Evolutionary conservation across 2,329 filamentous ascomycete genomes (phyloP).

Genomic region (Phyllosticta paracitricarpa): DNA sequence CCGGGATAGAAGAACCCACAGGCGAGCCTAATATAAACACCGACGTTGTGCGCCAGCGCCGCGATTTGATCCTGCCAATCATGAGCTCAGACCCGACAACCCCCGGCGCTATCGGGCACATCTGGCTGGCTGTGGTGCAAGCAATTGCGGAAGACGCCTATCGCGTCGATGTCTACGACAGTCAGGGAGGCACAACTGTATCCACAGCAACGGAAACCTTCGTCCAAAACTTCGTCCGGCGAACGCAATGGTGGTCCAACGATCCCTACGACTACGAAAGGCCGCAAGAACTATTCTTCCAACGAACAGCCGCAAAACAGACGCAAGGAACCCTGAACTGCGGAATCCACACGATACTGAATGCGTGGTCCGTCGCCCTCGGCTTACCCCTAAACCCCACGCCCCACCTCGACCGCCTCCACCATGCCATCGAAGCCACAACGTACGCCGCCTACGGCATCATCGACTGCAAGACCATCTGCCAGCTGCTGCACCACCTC

Average conservation of each 20-base stretch:
- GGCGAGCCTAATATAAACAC: neutral
- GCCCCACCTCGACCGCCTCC: neutral
- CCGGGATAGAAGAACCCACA: too few species aligned
- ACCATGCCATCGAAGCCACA: neutral
- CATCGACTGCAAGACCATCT: neutral
- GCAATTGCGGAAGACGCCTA: neutral
- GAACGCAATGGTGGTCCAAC: neutral
- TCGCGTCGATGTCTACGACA: neutral
- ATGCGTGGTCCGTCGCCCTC: constrained; percentile 15
- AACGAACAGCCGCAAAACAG: neutral
- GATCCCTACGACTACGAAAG: neutral
- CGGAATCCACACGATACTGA: constrained; percentile 13
- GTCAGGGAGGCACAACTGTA: neutral
- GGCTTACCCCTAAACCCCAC: neutral
- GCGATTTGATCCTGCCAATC: neutral
- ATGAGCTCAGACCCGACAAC: neutral
- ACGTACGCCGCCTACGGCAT: neutral
- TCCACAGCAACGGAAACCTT: too few species aligned
- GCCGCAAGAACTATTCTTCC: too few species aligned
- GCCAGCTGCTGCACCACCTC: neutral
- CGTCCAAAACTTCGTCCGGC: neutral
- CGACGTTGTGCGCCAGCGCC: neutral
- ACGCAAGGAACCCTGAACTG: neutral
- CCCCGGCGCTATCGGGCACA: neutral
- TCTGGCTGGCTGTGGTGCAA: neutral